These are phyloP conservation scores for Plasmodium berghei DNA, from an alignment of 169 alveolate genomes.

Conservation along the genomic window DNA sequence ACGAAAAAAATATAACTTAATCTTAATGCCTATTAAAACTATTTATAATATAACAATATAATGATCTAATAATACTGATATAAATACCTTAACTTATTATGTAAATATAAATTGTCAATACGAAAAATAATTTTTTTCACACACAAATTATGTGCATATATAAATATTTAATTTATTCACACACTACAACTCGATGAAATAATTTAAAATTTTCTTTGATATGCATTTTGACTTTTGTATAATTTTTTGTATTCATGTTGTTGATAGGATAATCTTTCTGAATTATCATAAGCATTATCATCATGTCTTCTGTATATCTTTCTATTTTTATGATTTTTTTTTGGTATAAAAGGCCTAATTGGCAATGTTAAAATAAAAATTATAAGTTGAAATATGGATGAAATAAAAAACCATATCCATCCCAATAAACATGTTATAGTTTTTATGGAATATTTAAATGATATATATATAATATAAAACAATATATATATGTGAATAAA, in stretches of 20 bases:
- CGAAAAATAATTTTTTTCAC: too few relatives aligned
- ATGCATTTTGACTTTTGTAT: slow-evolving; percentile 11
- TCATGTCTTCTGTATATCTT: slow-evolving; percentile 35
- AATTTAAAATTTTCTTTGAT: slow-evolving; percentile 27
- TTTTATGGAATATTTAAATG: slow-evolving; percentile 10
- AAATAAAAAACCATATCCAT: slow-evolving; percentile 2
- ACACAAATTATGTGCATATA: too few relatives aligned
- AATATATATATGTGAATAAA: slow-evolving; percentile 40
- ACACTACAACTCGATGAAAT: background rate
- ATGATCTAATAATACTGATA: too few relatives aligned
- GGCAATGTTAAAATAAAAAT: slow-evolving; percentile 42
- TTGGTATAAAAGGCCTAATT: slow-evolving; percentile 27
- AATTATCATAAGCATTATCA: slow-evolving; percentile 10
- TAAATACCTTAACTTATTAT: too few relatives aligned
- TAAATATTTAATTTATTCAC: too few relatives aligned
- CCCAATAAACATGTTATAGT: background rate
- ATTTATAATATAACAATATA: too few relatives aligned
- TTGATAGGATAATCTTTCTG: slow-evolving; percentile 27
- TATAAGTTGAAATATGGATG: background rate
- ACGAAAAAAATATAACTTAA: too few relatives aligned
- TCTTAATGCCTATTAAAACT: too few relatives aligned
- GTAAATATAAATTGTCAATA: too few relatives aligned
- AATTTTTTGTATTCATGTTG: slow-evolving; percentile 32
- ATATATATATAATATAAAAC: slow-evolving; percentile 26
- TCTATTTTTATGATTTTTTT: background rate